A percentile compares a stretch with the other conserved stretches of the same genome.
Evolutionary conservation across 2,329 filamentous ascomycete species (phyloP).

Genomic region (Dactylella cylindrospora): DNA sequence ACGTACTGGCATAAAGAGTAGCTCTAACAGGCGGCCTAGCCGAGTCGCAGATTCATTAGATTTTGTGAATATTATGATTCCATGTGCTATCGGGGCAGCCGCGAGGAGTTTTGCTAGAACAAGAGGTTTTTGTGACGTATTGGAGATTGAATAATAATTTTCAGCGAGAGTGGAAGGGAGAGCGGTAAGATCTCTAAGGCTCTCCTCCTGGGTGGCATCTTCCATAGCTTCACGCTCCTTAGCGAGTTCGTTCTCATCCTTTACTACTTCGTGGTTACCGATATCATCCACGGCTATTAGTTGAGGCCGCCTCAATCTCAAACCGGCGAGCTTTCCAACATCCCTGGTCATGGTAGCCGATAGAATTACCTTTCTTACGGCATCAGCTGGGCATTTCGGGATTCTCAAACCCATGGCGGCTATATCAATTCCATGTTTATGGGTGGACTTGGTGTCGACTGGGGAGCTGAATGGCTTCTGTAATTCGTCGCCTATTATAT

Average conservation of each 20-base stretch:
- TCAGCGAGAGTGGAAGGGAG: slow-evolving; percentile 60
- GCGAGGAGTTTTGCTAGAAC: slow-evolving; percentile 75
- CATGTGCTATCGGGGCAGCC: slow-evolving; percentile 51
- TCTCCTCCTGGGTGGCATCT: slow-evolving; percentile 61
- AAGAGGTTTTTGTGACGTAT: slow-evolving; percentile 73
- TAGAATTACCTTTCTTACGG: slow-evolving; percentile 76
- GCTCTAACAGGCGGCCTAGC: slow-evolving; percentile 73
- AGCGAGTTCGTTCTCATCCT: slow-evolving; percentile 48
- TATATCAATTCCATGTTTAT: slow-evolving; percentile 28
- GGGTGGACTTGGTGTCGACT: slow-evolving; percentile 51
- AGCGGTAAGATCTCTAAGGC: slow-evolving; percentile 19
- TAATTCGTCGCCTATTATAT: slow-evolving; percentile 67
- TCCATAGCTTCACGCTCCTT: slow-evolving; percentile 54
- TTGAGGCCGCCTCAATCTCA: slow-evolving; percentile 72
- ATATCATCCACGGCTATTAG: slow-evolving; percentile 71
- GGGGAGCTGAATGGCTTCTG: slow-evolving; percentile 58
- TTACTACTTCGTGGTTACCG: slow-evolving; percentile 46
- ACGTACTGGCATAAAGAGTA: slow-evolving; percentile 56
- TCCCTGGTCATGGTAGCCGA: slow-evolving; percentile 92
- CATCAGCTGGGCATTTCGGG: slow-evolving; percentile 50
- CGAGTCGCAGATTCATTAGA: slow-evolving; percentile 87
- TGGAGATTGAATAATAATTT: slow-evolving; percentile 67
- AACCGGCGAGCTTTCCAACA: slow-evolving; percentile 71
- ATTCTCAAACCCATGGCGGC: slow-evolving; percentile 45
- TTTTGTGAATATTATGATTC: slow-evolving; percentile 80